A percentile compares a stretch with the other conserved stretches of the same genome.
These are phyloP conservation scores for Cephalotrichum gorgonifer DNA, from an alignment of 2,329 filamentous ascomycete species.

Conservation along the genomic window DNA sequence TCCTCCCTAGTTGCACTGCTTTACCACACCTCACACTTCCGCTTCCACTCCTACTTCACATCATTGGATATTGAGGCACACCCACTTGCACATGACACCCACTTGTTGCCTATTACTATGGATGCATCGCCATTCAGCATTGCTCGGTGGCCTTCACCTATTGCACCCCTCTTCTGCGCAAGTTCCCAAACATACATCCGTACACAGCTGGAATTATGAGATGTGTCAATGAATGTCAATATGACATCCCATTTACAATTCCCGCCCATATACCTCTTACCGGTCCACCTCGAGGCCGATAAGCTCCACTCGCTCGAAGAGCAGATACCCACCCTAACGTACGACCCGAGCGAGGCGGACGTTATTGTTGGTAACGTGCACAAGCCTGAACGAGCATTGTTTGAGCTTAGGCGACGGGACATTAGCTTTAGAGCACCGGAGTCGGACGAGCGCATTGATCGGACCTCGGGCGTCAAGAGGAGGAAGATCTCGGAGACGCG, in stretches of 20 bases:
- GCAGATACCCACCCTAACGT: conserved; percentile 55
- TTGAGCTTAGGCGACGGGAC: conserved; percentile 58
- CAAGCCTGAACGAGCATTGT: conserved; percentile 58
- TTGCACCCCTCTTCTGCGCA: too few species aligned
- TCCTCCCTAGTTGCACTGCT: too few species aligned
- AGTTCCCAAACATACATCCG: too few species aligned
- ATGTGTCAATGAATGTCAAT: background rate
- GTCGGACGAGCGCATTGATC: background rate
- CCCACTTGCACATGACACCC: too few species aligned
- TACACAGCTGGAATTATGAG: background rate
- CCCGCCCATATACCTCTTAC: conserved; percentile 64
- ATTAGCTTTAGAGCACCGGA: background rate
- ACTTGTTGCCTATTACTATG: too few species aligned
- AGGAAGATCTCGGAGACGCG: conserved; percentile 8
- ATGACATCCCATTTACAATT: conserved; percentile 13
- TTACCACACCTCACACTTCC: too few species aligned
- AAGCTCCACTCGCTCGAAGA: conserved; percentile 56
- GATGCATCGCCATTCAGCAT: too few species aligned
- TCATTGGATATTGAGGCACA: too few species aligned
- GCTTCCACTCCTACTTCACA: too few species aligned
- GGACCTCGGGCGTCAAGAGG: conserved; percentile 8
- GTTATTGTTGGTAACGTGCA: conserved; percentile 66
- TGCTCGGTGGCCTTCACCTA: too few species aligned
- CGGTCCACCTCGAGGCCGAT: conserved; percentile 55
- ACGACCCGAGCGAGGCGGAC: conserved; percentile 60